phyloP scores from a whole-genome alignment of 345 rosid genomes.

The Limnanthes douglasii region DNA sequence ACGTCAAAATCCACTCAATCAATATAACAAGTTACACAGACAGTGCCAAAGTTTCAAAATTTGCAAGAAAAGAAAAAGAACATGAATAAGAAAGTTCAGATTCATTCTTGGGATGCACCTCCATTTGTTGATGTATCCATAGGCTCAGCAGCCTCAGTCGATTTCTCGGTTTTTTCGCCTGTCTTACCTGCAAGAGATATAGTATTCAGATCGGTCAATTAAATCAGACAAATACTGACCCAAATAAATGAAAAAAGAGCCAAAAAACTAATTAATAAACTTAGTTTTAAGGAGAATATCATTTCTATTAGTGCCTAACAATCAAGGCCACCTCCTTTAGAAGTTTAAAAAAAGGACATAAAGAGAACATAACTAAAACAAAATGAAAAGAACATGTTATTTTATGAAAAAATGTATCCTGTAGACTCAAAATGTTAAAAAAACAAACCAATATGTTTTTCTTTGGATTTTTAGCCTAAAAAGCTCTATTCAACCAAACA shows the following conservation, averaged over 20 bases:
- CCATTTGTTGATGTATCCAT: slow-evolving; percentile 44
- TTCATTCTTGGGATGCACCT: slow-evolving; percentile 23
- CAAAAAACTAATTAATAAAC: not conserved
- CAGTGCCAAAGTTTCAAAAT: slow-evolving; percentile 30
- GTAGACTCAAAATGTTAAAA: too few species aligned
- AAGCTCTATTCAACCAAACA: too few species aligned
- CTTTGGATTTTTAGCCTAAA: too few species aligned
- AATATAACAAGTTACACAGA: slow-evolving; percentile 17
- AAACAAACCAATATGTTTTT: too few species aligned
- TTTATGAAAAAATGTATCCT: too few species aligned
- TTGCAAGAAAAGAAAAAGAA: slow-evolving; percentile 12
- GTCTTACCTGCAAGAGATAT: slow-evolving; percentile 37
- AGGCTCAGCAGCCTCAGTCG: slow-evolving; percentile 41
- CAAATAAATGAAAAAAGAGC: not conserved
- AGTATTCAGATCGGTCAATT: not conserved
- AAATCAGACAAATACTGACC: too few species aligned
- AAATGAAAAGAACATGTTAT: too few species aligned
- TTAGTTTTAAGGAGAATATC: not conserved
- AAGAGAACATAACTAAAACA: too few species aligned
- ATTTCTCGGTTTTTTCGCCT: slow-evolving; percentile 42
- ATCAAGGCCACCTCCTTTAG: too few species aligned
- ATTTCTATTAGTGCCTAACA: not conserved
- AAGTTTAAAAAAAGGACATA: too few species aligned
- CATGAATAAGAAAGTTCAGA: not conserved
- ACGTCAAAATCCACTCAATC: slow-evolving; percentile 14